phyloP scores from a whole-genome alignment of 2,329 filamentous ascomycete species.

The Ophiocordyceps unilateralis region DNA sequence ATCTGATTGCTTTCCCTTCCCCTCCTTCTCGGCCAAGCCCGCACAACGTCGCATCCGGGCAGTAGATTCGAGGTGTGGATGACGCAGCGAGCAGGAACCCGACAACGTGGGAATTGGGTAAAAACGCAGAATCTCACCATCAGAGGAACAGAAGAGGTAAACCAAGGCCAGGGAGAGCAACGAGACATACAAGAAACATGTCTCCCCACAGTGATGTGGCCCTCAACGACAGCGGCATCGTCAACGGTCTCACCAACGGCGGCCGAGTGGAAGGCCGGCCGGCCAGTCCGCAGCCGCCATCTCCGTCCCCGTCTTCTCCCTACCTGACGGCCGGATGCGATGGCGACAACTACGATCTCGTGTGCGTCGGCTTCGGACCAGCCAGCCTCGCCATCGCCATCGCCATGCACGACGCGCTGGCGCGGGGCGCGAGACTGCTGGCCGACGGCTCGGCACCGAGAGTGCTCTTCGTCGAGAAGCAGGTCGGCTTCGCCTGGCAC shows the following conservation, averaged over 20 bases:
- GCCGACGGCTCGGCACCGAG: conserved; percentile 39
- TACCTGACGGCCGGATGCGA: conserved; percentile 26
- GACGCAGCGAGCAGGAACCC: neutral
- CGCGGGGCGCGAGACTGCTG: conserved; percentile 25
- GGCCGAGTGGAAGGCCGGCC: conserved; percentile 5
- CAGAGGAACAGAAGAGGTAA: neutral
- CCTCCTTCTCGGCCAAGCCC: neutral
- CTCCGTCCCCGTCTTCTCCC: conserved; percentile 6
- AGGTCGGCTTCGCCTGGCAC: conserved; percentile 76
- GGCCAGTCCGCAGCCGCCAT: conserved; percentile 4
- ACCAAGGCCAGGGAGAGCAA: neutral
- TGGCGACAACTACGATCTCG: conserved; percentile 57
- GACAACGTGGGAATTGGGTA: no score
- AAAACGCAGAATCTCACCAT: neutral
- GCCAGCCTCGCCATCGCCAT: conserved; percentile 81
- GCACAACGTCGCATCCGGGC: neutral
- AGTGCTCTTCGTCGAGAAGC: conserved; percentile 77
- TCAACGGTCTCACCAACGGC: conserved; percentile 5
- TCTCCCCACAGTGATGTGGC: conserved; percentile 1
- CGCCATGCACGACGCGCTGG: conserved; percentile 66
- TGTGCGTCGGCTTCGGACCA: conserved; percentile 87
- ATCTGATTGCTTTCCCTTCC: neutral
- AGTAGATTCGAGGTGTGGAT: neutral
- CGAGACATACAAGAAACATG: neutral
- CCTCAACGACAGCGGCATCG: conserved; percentile 1